phyloP scores from a whole-genome alignment of 768 basidiomycete genomes.

The Xerocomellus dryophilus region DNA sequence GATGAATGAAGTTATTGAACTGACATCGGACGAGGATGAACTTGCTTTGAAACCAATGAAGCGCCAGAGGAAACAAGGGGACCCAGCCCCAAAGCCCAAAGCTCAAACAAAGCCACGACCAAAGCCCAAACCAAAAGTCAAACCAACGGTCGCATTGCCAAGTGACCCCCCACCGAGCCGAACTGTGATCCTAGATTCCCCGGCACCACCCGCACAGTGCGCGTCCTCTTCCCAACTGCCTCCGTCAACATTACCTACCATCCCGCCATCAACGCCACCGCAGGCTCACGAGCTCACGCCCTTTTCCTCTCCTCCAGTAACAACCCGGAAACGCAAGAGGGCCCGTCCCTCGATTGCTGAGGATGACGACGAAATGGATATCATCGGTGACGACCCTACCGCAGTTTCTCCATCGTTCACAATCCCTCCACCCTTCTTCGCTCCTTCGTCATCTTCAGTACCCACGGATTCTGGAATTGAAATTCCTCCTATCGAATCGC shows the following conservation, averaged over 20 bases:
- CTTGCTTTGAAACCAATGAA: constrained; percentile 31
- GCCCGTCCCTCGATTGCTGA: constrained; percentile 4
- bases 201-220: constrained; percentile 32
- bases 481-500: constrained; percentile 15
- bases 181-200: constrained; percentile 19
- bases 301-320: constrained; percentile 23
- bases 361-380: constrained; percentile 16
- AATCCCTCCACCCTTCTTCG: constrained; percentile 47
- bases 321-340: constrained; percentile 29
- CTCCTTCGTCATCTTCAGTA: constrained; percentile 41
- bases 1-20: constrained; percentile 42
- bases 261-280: constrained; percentile 24
- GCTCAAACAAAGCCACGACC: constrained; percentile 23
- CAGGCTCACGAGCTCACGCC: constrained; percentile 25
- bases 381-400: background rate
- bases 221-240: constrained; percentile 33
- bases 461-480: constrained; percentile 28
- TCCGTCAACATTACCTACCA: constrained; percentile 31
- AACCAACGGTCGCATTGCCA: constrained; percentile 7
- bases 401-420: constrained; percentile 3
- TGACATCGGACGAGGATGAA: constrained; percentile 44
- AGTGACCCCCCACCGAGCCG: constrained; percentile 16
- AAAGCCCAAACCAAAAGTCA: constrained; percentile 26
- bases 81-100: constrained; percentile 29
- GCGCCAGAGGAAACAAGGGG: constrained; percentile 31